Conservation (phyloP, 1,139 yeast species). For the Suhomyces guaymorum region DNA sequence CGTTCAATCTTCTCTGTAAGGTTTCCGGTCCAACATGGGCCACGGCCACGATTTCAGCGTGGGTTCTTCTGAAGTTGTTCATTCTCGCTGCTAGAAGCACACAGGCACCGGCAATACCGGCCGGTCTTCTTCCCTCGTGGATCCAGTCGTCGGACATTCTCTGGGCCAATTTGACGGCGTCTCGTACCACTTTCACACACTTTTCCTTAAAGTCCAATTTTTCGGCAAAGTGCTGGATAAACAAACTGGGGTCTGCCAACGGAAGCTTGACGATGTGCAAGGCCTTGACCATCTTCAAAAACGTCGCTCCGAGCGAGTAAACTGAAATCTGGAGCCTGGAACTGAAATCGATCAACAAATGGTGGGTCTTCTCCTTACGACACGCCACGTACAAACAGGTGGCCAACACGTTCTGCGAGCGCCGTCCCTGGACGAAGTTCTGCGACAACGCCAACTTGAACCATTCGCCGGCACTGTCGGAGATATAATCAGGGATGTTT, state of each 20-base stretch:
- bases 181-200: constrained; percentile 74
- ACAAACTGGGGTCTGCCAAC: constrained; percentile 89
- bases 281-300: constrained; percentile 82
- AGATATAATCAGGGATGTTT: constrained; percentile 76
- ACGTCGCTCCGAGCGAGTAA: constrained; percentile 93
- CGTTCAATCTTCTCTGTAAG: constrained; percentile 82
- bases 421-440: constrained; percentile 92
- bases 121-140: constrained; percentile 94
- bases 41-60: constrained; percentile 90
- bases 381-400: constrained; percentile 95
- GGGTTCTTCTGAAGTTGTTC: constrained; percentile 91
- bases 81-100: constrained; percentile 89
- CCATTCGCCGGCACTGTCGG: constrained; percentile 87
- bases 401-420: constrained; percentile 92
- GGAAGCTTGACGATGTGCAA: constrained; percentile 77
- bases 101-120: constrained; percentile 98
- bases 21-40: constrained; percentile 96
- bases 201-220: constrained; percentile 73
- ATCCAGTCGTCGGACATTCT: constrained; percentile 96
- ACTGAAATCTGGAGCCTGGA: constrained; percentile 88
- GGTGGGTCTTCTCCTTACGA: constrained; percentile 85
- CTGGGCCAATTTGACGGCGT: constrained; percentile 83
- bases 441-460: constrained; percentile 80
- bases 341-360: constrained; percentile 93
- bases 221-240: constrained; percentile 91